Conservation (phyloP, 345 rosid species). For the Gossypium raimondii region DNA sequence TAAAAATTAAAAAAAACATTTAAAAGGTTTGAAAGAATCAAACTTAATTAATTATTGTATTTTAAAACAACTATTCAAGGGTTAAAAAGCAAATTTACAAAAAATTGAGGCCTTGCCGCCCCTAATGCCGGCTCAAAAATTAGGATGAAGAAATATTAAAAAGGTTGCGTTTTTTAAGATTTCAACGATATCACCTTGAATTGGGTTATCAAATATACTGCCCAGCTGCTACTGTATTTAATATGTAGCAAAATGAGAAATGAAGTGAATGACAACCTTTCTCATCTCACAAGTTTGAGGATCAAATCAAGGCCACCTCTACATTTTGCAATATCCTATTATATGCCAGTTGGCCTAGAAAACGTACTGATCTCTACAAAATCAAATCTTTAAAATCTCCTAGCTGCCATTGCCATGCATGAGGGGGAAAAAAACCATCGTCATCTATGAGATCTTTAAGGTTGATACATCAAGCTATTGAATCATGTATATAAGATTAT, state of each 20-base stretch:
- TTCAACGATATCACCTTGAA: neutral
- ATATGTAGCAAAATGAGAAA: neutral
- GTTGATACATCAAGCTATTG: neutral
- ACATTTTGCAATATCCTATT: neutral
- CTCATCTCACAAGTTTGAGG: neutral
- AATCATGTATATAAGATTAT: too few species aligned
- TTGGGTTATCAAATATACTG: neutral
- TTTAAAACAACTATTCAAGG: too few species aligned
- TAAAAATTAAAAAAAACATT: too few species aligned
- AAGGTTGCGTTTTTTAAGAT: neutral
- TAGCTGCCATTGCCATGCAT: too few species aligned
- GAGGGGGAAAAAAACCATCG: neutral
- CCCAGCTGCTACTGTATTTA: neutral
- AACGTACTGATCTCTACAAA: neutral
- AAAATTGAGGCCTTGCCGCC: too few species aligned
- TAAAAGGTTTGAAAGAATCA: too few species aligned
- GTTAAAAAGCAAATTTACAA: too few species aligned
- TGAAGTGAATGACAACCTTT: neutral
- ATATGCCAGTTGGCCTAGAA: neutral
- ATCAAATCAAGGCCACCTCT: neutral
- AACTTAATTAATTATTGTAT: too few species aligned
- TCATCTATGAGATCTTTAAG: neutral
- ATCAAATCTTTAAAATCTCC: neutral
- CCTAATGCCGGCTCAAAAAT: too few species aligned
- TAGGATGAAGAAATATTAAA: neutral